Base-by-base conservation (phyloP, 2,329 filamentous ascomycete species). In the Ophiostoma novo-ulmi region DNA sequence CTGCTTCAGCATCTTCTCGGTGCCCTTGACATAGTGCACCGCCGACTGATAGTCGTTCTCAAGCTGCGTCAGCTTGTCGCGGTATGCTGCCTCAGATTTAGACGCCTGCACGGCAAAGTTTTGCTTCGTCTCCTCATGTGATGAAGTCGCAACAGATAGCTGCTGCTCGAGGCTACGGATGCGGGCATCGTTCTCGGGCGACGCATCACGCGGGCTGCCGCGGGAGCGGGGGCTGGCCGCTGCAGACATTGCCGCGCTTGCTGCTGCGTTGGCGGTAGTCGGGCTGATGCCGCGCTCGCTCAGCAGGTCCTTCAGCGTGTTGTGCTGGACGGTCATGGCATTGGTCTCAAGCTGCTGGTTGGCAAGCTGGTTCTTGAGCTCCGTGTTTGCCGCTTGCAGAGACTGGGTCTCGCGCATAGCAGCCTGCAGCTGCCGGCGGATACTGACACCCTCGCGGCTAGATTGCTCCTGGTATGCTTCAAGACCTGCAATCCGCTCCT, bases 21-120 rank as follows among this genome's bases (percentile, higher is more conserved):
- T 98, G 71, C 95, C 95, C 80, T 97, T 96, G 75, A 99, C 92
- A 77, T 99, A 99, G 80, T 97, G 95, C 68, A 98, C 94, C 20
- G 95, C 94, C 61, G 95, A 97, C 80, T 97, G 93, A 78, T 99
- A 97, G 79, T 99, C 95, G 78, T 94, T 97, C 80, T 98, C 94
- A 41, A 99, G 88, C 78, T 97, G 94, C 72, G 92, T 88, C 69
- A 99, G 85, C 80, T 97, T 97, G 78, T 97, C 94, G 73, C 94
- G 91, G 81, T 97, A 98, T 66, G 91, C 87, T 70, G 88, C 86
- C 78, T 97, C 94, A n/a, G 93, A 90, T 77, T 97, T 92, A 75
- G 95, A 91, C 72, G 92, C 89, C 70, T 94, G 91, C 48, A 87
- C 84, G 73, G 95, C 92, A 74, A 93, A 93, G 3, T 85, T 85